These are phyloP conservation scores for Irpex lacteus DNA, from an alignment of 1,284 basidiomycete species.

Conservation along the genomic window DNA sequence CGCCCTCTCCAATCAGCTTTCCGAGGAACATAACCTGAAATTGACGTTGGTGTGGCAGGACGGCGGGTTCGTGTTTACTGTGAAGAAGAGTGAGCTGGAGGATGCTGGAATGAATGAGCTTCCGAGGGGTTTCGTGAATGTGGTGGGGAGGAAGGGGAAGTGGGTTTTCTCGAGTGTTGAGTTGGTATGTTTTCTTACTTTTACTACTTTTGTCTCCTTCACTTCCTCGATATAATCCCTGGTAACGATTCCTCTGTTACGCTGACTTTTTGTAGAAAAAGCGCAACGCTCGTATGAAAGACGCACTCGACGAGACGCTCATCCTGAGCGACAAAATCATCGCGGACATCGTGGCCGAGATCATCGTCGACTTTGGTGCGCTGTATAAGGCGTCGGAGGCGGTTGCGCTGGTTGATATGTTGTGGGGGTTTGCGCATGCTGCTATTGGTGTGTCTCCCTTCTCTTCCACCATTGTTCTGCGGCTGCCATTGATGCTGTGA, in stretches of 20 bases:
- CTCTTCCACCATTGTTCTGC: background rate
- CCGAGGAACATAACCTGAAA: slow-evolving; percentile 61
- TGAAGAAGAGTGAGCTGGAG: slow-evolving; percentile 63
- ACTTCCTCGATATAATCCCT: too few species aligned
- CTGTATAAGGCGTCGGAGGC: slow-evolving; percentile 89
- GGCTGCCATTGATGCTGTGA: background rate
- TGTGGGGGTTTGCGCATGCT: slow-evolving; percentile 82
- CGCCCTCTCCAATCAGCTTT: slow-evolving; percentile 55
- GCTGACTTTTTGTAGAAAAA: too few species aligned
- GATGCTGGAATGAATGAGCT: slow-evolving; percentile 39
- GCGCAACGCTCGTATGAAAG: slow-evolving; percentile 80
- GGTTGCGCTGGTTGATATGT: slow-evolving; percentile 83
- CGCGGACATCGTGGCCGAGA: slow-evolving; percentile 61
- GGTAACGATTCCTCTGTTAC: too few species aligned
- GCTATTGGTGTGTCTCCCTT: slow-evolving; percentile 59
- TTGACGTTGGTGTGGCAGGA: slow-evolving; percentile 69
- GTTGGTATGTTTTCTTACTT: slow-evolving; percentile 48
- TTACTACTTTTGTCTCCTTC: background rate
- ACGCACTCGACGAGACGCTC: slow-evolving; percentile 80
- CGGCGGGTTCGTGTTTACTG: slow-evolving; percentile 65
- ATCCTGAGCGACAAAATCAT: slow-evolving; percentile 82
- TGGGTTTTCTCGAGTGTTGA: slow-evolving; percentile 80
- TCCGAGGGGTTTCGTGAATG: slow-evolving; percentile 71
- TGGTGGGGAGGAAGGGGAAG: slow-evolving; percentile 62
- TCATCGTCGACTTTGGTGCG: slow-evolving; percentile 66